Conservation (phyloP, 108 stramenopile genomes). For the Epithemia pelagica region DNA sequence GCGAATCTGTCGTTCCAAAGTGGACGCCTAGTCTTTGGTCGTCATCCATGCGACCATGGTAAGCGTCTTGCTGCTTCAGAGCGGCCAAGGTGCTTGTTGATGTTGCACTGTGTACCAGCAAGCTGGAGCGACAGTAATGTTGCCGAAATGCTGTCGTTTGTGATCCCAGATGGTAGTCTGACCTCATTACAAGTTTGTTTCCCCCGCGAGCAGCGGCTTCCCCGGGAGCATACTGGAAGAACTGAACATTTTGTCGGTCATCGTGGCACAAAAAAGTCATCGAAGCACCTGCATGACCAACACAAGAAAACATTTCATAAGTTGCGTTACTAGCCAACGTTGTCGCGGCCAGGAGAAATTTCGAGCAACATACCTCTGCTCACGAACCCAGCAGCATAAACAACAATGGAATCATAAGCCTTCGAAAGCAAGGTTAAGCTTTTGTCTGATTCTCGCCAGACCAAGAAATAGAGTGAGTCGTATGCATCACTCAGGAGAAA, state of each 20-base stretch:
- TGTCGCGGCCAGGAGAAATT: too few species aligned
- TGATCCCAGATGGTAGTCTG: conserved; percentile 83
- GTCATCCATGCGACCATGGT: conserved; percentile 69
- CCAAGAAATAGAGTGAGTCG: conserved; percentile 80
- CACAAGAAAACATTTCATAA: too few species aligned
- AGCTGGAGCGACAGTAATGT: conserved; percentile 71
- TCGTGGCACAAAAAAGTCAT: conserved; percentile 80
- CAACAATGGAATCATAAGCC: conserved; percentile 78
- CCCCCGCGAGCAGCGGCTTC: conserved; percentile 87
- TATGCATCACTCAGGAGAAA: conserved; percentile 78
- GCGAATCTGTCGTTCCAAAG: conserved; percentile 87
- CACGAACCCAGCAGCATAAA: conserved; percentile 76
- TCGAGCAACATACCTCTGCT: conserved; percentile 64
- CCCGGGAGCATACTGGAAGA: conserved; percentile 90
- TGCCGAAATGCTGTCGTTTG: conserved; percentile 65
- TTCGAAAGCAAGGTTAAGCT: conserved; percentile 80
- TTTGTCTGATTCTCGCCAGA: conserved; percentile 86
- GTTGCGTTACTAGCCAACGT: too few species aligned
- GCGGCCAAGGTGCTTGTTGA: conserved; percentile 62
- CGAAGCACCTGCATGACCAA: not conserved
- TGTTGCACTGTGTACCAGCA: conserved; percentile 67
- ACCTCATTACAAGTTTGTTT: conserved; percentile 84
- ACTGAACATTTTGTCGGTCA: conserved; percentile 81
- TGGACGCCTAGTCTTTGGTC: conserved; percentile 78
- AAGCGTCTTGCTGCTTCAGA: conserved; percentile 77